phyloP scores from a whole-genome alignment of 2,329 filamentous ascomycete genomes.

The Aspergillus arachidicola region DNA sequence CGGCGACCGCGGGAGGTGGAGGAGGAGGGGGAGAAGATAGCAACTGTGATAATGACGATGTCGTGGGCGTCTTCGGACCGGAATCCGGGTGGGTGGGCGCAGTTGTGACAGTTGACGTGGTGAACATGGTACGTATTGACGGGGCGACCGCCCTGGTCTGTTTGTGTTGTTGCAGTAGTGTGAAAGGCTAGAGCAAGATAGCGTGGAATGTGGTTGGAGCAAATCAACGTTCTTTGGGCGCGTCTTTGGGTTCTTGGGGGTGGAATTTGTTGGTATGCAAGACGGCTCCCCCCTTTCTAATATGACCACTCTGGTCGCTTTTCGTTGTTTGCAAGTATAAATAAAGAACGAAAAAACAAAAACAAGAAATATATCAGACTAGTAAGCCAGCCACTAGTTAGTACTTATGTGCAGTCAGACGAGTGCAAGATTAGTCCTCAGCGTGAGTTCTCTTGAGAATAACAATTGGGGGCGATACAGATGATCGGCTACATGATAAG shows the following conservation, averaged over 20 bases:
- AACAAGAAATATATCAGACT: neutral
- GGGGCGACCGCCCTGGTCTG: slow-evolving; percentile 25
- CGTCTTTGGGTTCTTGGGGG: neutral
- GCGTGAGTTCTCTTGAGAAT: neutral
- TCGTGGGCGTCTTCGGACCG: slow-evolving; percentile 27
- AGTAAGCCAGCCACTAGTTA: neutral
- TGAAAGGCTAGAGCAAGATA: slow-evolving; percentile 16
- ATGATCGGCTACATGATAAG: slow-evolving; percentile 5
- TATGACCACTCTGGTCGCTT: neutral
- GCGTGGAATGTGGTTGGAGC: slow-evolving; percentile 9
- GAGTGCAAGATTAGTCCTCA: neutral
- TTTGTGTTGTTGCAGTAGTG: slow-evolving; percentile 6
- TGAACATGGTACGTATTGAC: slow-evolving; percentile 42
- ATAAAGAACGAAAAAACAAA: neutral
- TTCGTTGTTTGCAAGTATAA: neutral
- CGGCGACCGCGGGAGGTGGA: slow-evolving; percentile 31
- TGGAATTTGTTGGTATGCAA: neutral
- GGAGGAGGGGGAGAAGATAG: slow-evolving; percentile 31
- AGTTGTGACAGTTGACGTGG: slow-evolving; percentile 31
- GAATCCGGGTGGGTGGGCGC: slow-evolving; percentile 31
- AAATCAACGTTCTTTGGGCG: slow-evolving; percentile 8
- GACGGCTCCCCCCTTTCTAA: slow-evolving; percentile 10
- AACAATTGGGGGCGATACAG: slow-evolving; percentile 1
- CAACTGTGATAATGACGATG: slow-evolving; percentile 14
- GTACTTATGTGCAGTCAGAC: neutral